Evolutionary conservation across 768 basidiomycete species (phyloP), one percentile per base, ranked within the genome.

Genomic region (Suillus clintonianus): DNA sequence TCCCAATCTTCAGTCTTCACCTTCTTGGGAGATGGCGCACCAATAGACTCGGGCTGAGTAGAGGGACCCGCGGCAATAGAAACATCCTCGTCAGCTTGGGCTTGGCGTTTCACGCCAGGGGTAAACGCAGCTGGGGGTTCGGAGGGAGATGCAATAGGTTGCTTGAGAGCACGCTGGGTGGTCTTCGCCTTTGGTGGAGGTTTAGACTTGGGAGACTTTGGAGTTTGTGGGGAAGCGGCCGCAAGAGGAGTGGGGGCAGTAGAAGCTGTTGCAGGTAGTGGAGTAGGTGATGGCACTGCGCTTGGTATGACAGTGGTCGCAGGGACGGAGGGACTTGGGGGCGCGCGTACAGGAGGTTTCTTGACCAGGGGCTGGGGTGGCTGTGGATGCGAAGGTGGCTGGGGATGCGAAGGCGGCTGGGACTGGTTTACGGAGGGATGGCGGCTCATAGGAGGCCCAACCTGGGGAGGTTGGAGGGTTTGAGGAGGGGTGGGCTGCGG

Each of bases 11-110:
- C 89, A 24, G 83, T 85, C 80, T 89, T 90, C 56, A 76, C 71
- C 54, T 89, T 86, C 77, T 92, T 92, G 15, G 91, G 88, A 7
- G 90, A 87, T 8, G 89, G 89, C 8, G 84, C 85, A 61, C 86
- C 84, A 54, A 60, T 69, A 43, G 60, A 64, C 61, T 70, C 76
- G 24, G 70, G 65, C 55, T 74, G 71, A 5, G 39, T 57, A 55
- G 78, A 73, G 60, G 74, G 70, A 10, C 79, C 76, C 4, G 76
- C 68, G 13, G 64, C 65, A 51, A 68, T 61, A 42, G 69, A 59
- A 24, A 69, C 61, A 7, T 71, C 74, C 34, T 88, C 76, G 22
- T 78, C 76, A 47, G 76, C 68, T 7, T 71, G 67, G 22, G 76
- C 68, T 7, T 71, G 67, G 22, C 76, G 77, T 56, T 77, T 77